phyloP scores from a whole-genome alignment of 2,329 filamentous ascomycete species.

The Curvularia spicifera region DNA sequence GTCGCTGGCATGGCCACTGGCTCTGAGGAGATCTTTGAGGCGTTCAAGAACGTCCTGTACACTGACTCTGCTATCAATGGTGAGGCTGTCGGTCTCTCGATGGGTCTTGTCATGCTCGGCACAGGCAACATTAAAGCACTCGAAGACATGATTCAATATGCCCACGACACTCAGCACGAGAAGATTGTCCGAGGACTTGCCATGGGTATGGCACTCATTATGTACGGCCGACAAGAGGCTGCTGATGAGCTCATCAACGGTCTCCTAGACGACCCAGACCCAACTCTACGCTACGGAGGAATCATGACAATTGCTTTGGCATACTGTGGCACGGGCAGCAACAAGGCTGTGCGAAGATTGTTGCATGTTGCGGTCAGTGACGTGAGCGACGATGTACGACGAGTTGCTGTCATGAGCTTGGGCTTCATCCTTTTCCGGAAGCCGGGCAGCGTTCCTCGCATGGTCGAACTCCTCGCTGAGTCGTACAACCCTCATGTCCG shows the following conservation, averaged over 20 bases:
- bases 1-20: slow-evolving; percentile 98
- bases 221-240: slow-evolving; percentile 94
- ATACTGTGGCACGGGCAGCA: slow-evolving; percentile 96
- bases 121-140: slow-evolving; percentile 94
- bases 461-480: slow-evolving; percentile 97
- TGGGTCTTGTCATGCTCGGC: slow-evolving; percentile 98
- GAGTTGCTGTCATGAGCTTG: slow-evolving; percentile 95
- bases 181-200: slow-evolving; percentile 97
- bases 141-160: slow-evolving; percentile 97
- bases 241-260: slow-evolving; percentile 95
- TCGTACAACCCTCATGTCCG: slow-evolving; percentile 99
- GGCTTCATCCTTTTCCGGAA: slow-evolving; percentile 99
- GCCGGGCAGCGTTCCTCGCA: slow-evolving; percentile 93
- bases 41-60: slow-evolving; percentile 86
- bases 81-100: slow-evolving; percentile 91
- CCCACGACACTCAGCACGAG: slow-evolving; percentile 97
- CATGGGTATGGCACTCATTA: slow-evolving; percentile 96
- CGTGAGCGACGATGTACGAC: slow-evolving; percentile 95
- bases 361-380: slow-evolving; percentile 97
- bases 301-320: slow-evolving; percentile 98
- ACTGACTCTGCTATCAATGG: slow-evolving; percentile 95
- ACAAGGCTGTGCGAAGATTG: slow-evolving; percentile 96
- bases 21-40: slow-evolving; percentile 87
- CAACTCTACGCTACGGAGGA: slow-evolving; percentile 91
- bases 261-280: slow-evolving; percentile 90